Conservation (phyloP, 2,329 filamentous ascomycete genomes). For the Aotearoamyces nothofagi region DNA sequence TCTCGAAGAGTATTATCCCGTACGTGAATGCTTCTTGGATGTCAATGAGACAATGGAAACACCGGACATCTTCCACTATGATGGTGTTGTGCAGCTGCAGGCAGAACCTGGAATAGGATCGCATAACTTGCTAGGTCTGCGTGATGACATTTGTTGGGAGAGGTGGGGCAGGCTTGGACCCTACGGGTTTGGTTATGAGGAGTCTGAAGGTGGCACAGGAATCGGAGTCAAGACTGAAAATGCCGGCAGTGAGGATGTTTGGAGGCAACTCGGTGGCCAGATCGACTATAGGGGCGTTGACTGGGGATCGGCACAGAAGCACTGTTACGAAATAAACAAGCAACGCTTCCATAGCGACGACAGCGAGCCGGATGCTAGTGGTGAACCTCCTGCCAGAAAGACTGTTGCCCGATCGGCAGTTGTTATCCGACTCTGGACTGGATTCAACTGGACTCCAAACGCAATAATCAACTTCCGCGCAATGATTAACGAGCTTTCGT, state of each 20-base stretch:
- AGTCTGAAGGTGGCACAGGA: conserved; percentile 53
- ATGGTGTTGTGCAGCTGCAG: conserved; percentile 59
- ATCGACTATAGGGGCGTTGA: conserved; percentile 56
- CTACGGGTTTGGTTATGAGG: conserved; percentile 73
- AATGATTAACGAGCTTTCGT: conserved; percentile 66
- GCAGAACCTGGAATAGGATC: conserved; percentile 68
- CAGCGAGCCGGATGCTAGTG: conserved; percentile 3
- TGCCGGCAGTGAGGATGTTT: conserved; percentile 47
- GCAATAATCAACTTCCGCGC: conserved; percentile 71
- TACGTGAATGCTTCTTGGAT: conserved; percentile 50
- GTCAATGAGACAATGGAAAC: conserved; percentile 36
- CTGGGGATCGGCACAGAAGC: conserved; percentile 65
- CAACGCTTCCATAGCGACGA: conserved; percentile 39
- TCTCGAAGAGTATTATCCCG: conserved; percentile 31
- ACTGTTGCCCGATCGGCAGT: conserved; percentile 53
- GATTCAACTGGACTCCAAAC: conserved; percentile 64
- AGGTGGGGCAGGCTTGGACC: conserved; percentile 72
- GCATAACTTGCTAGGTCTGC: conserved; percentile 56
- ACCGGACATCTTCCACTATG: conserved; percentile 52
- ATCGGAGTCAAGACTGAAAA: conserved; percentile 60
- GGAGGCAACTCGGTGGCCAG: conserved; percentile 32
- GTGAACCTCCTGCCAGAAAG: conserved; percentile 11
- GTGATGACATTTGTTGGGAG: conserved; percentile 75
- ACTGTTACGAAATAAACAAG: conserved; percentile 57
- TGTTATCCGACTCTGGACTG: conserved; percentile 69